These are phyloP conservation scores for Rhodamnia argentea DNA, from an alignment of 345 rosid species.

Conservation along the genomic window DNA sequence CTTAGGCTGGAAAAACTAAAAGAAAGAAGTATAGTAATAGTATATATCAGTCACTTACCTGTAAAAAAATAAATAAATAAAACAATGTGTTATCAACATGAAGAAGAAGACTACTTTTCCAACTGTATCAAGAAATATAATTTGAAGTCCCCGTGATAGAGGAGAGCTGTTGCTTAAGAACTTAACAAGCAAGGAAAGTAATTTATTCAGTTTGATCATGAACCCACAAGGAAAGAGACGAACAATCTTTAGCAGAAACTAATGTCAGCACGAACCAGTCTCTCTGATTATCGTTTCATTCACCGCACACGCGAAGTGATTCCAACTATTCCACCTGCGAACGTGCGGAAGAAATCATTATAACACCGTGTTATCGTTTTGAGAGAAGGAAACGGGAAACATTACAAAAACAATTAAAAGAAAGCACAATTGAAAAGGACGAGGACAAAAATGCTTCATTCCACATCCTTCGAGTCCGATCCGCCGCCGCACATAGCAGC, in stretches of 20 bases:
- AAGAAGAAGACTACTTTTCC: not conserved
- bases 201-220: not conserved
- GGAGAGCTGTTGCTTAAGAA: not conserved
- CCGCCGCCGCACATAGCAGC: not conserved
- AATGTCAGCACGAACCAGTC: conserved; percentile 32
- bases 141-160: not conserved
- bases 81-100: not conserved
- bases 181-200: not conserved
- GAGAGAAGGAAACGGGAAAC: not conserved
- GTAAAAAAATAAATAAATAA: not conserved
- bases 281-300: conserved; percentile 54
- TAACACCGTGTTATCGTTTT: not conserved
- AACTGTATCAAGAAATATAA: not conserved
- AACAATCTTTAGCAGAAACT: not conserved
- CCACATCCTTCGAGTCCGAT: not conserved
- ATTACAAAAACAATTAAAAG: not conserved
- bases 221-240: not conserved
- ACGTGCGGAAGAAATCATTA: not conserved
- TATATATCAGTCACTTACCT: not conserved
- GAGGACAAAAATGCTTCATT: not conserved
- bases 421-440: not conserved
- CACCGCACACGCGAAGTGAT: conserved; percentile 65
- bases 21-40: not conserved
- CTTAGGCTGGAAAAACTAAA: not conserved
- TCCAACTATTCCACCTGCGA: conserved; percentile 96